Evolutionary conservation across 1,284 basidiomycete species (phyloP).

Genomic region (Trametes versicolor): DNA sequence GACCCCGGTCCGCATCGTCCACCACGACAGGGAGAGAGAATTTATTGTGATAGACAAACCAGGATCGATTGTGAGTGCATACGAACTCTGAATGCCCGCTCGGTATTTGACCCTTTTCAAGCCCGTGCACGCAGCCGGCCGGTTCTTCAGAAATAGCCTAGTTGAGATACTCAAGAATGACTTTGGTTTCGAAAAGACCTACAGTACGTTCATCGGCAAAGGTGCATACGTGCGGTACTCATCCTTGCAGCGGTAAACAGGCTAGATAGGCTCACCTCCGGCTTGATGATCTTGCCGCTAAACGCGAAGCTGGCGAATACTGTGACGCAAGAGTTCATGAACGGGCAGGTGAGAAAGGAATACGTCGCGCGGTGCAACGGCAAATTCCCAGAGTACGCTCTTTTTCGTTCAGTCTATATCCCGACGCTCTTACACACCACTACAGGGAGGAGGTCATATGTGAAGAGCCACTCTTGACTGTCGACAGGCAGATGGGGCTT

Average conservation of each 20-base stretch:
- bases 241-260: conserved; percentile 85
- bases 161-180: conserved; percentile 90
- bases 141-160: conserved; percentile 90
- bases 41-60: conserved; percentile 96
- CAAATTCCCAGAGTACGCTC: conserved; percentile 77
- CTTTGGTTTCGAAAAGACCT: conserved; percentile 84
- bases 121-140: conserved; percentile 91
- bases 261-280: conserved; percentile 94
- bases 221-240: not conserved
- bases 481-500: conserved; percentile 95
- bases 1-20: conserved; percentile 84
- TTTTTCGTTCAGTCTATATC: not conserved
- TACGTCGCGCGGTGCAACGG: conserved; percentile 91
- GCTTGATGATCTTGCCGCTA: conserved; percentile 94
- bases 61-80: conserved; percentile 83
- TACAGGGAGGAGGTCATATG: conserved; percentile 83
- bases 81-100: not conserved
- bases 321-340: conserved; percentile 85
- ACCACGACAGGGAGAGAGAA: conserved; percentile 80
- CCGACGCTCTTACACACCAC: not conserved
- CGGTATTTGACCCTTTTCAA: conserved; percentile 42
- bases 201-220: conserved; percentile 62
- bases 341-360: conserved; percentile 87
- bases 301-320: conserved; percentile 75
- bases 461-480: conserved; percentile 89